Evolutionary conservation across 345 rosid genomes (phyloP), one percentile per base, ranked within the genome.

Genomic region (Acer yangbiense): DNA sequence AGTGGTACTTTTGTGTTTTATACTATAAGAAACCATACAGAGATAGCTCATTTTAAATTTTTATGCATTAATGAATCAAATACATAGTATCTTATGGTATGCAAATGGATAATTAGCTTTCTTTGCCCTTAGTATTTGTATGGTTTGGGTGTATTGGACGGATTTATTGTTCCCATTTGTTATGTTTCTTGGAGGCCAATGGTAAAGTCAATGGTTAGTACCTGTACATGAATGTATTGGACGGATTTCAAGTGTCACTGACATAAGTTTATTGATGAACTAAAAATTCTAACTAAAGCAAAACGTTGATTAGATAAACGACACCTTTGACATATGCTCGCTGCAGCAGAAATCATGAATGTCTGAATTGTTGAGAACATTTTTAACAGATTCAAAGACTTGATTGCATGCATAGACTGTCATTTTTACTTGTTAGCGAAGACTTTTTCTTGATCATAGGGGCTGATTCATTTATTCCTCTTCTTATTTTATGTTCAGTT

Each of bases 401-500:
- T 46, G 60, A 48, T 17, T 74, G 11, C 14, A 32, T 41, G 32
- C 50, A 8, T 44, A 50, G 23, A 50, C 23, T 70, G 54, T 41
- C 21, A 21, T 43, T 20, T 20, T 21, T 20, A 20, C 3, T 43
- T n/a, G 41, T 43, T 23, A 20, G 21, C 9, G 7, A 48, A 17
- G 25, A 7, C 39, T 66, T 20, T 43, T 75, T 35, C 65, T 35
- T 13, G 21, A 75, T 65, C 29, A 18, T 20, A 17, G 27, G 27
- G 65, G 71, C 83, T 71, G 62, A 79, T 77, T 57, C 16, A 57
- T 71, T 72, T 35, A 21, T 79, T 11, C 60, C 27, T 65, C 41
- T 62, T 77, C 68, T 58, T 62, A 20, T 68, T 71, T 10, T 70
- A 69, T 69, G 16, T 72, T 46, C 88, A 93, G 99, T 87, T 93